phyloP scores from a whole-genome alignment of 2,329 filamentous ascomycete genomes.

The Fusarium euwallaceae region DNA sequence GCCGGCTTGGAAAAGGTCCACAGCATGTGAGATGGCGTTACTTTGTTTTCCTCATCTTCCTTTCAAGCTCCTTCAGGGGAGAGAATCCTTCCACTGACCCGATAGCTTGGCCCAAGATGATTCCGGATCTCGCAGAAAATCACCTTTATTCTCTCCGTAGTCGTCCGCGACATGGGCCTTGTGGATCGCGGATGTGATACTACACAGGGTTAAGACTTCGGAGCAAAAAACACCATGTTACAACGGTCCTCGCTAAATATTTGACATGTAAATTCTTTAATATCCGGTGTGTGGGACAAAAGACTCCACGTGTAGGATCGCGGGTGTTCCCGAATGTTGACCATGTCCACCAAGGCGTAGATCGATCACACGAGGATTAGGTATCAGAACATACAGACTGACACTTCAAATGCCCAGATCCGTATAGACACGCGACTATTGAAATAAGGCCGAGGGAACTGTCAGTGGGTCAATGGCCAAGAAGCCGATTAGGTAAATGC shows the following conservation, averaged over 20 bases:
- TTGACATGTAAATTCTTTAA: not conserved
- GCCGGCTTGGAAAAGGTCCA: not conserved
- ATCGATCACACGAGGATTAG: not conserved
- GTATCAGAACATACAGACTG: not conserved
- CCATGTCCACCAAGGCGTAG: not conserved
- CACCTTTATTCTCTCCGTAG: not conserved
- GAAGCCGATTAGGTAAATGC: constrained; percentile 5
- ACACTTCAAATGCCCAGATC: not conserved
- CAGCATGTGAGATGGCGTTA: constrained; percentile 3
- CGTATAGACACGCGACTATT: not conserved
- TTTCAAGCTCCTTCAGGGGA: not conserved
- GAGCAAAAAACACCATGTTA: not conserved
- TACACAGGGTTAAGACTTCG: constrained; percentile 14
- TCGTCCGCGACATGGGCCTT: not conserved
- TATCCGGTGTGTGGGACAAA: not conserved
- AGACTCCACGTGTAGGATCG: not conserved
- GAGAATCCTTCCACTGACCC: not conserved
- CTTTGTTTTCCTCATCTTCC: not conserved
- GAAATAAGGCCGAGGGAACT: not conserved
- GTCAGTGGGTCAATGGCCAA: not conserved
- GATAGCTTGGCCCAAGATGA: not conserved
- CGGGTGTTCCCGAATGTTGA: not conserved
- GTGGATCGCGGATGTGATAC: not conserved
- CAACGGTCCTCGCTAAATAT: not conserved
- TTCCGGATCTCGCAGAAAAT: not conserved